A percentile compares a stretch with the other conserved stretches of the same genome.
phyloP scores from a whole-genome alignment of 108 stramenopile genomes.

The Aurantiochytrium sp. region DNA sequence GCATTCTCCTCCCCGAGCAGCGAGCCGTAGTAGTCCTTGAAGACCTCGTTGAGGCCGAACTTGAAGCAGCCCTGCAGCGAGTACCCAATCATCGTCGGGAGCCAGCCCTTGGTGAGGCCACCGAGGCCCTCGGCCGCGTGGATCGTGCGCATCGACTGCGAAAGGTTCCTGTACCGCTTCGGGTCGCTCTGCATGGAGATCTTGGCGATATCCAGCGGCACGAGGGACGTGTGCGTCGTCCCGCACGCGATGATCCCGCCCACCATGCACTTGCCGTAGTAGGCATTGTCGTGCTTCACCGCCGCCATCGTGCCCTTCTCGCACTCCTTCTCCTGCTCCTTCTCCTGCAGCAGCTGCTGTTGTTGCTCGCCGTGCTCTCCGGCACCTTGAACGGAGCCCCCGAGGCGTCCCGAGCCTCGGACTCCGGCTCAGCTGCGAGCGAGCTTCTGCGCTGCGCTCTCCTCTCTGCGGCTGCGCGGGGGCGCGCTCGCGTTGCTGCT shows the following conservation, averaged over 20 bases:
- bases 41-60: constrained; percentile 53
- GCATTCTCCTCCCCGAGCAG: constrained; percentile 82
- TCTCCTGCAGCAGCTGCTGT: too few relatives aligned
- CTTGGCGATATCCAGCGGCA: constrained; percentile 51
- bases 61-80: constrained; percentile 36
- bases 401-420: too few relatives aligned
- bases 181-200: constrained; percentile 50
- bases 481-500: too few relatives aligned
- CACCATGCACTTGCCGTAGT: constrained; percentile 53
- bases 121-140: constrained; percentile 37
- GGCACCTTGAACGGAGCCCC: too few relatives aligned
- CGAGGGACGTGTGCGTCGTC: constrained; percentile 45
- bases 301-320: not conserved
- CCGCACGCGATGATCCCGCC: constrained; percentile 53
- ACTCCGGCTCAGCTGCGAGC: too few relatives aligned
- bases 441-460: too few relatives aligned
- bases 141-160: constrained; percentile 3
- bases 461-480: too few relatives aligned
- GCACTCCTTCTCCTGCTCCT: too few relatives aligned
- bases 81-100: constrained; percentile 46
- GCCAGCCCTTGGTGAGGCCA: constrained; percentile 40
- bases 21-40: constrained; percentile 53
- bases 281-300: constrained; percentile 20
- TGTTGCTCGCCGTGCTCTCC: too few relatives aligned
- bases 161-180: not conserved